Percentiles rank a stretch among this genome's conserved stretches.
phyloP scores from a whole-genome alignment of 2,329 filamentous ascomycete species.

The Colletotrichum trifolii region DNA sequence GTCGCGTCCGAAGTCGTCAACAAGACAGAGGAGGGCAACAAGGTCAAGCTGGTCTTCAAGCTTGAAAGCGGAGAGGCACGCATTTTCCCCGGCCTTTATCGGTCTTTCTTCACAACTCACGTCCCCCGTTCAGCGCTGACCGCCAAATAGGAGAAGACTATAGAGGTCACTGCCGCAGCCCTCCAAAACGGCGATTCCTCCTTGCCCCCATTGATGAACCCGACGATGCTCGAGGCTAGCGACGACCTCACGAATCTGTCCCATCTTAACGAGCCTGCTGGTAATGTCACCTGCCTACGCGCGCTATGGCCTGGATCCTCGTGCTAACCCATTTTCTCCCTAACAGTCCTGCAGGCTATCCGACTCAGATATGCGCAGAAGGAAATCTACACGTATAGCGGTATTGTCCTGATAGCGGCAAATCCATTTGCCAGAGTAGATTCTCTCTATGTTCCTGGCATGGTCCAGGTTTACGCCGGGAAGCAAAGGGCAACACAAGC shows the following conservation, averaged over 20 bases:
- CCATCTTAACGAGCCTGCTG: slow-evolving; percentile 97
- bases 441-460: slow-evolving; percentile 97
- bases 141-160: slow-evolving; percentile 73
- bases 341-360: slow-evolving; percentile 92
- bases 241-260: slow-evolving; percentile 98
- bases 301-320: not conserved
- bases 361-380: slow-evolving; percentile 97
- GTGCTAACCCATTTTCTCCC: slow-evolving; percentile 29
- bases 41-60: slow-evolving; percentile 87
- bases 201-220: slow-evolving; percentile 96
- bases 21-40: slow-evolving; percentile 85
- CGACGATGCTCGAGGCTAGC: slow-evolving; percentile 96
- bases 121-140: slow-evolving; percentile 16
- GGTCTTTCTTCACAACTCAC: not conserved
- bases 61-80: slow-evolving; percentile 91
- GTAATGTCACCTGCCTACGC: slow-evolving; percentile 58
- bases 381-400: slow-evolving; percentile 99
- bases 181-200: slow-evolving; percentile 81
- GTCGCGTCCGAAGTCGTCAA: slow-evolving; percentile 93
- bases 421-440: slow-evolving; percentile 98
- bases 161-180: slow-evolving; percentile 81
- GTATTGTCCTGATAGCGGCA: slow-evolving; percentile 97
- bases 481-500: slow-evolving; percentile 97
- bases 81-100: not conserved
- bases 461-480: slow-evolving; percentile 99